phyloP scores from a whole-genome alignment of 2,329 filamentous ascomycete genomes.

The Bipolaris gigantea region DNA sequence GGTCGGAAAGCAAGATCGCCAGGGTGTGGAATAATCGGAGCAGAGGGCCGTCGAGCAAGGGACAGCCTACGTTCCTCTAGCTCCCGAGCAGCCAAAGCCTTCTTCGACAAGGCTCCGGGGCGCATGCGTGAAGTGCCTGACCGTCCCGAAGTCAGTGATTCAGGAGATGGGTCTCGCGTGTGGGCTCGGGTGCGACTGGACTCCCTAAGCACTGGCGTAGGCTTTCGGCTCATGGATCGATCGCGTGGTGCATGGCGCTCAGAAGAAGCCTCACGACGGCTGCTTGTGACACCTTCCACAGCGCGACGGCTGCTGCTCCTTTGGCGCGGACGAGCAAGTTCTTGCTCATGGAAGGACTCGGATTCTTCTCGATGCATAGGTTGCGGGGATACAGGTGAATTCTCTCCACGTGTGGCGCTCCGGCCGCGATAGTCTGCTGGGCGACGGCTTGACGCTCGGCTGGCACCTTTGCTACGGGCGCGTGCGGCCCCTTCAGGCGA shows the following conservation, averaged over 20 bases:
- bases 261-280: conserved; percentile 50
- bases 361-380: conserved; percentile 68
- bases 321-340: conserved; percentile 54
- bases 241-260: conserved; percentile 46
- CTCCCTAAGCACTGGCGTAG: conserved; percentile 34
- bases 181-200: conserved; percentile 39
- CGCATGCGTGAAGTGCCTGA: conserved; percentile 31
- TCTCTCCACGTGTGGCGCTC: conserved; percentile 46
- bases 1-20: conserved; percentile 51
- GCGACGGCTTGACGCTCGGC: conserved; percentile 43
- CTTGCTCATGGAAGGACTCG: conserved; percentile 64
- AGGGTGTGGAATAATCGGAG: conserved; percentile 78
- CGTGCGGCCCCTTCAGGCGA: conserved; percentile 39
- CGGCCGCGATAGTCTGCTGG: conserved; percentile 39
- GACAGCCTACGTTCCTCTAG: conserved; percentile 87
- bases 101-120: conserved; percentile 43
- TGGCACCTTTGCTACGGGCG: conserved; percentile 35
- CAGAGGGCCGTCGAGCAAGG: conserved; percentile 72
- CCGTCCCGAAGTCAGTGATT: conserved; percentile 39
- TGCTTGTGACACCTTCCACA: conserved; percentile 49
- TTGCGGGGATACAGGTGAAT: conserved; percentile 79
- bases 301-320: conserved; percentile 56
- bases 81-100: conserved; percentile 67
- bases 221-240: conserved; percentile 42
- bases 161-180: conserved; percentile 41